phyloP scores from a whole-genome alignment of 2,329 filamentous ascomycete genomes.

The Hirsutella minnesotensis region DNA sequence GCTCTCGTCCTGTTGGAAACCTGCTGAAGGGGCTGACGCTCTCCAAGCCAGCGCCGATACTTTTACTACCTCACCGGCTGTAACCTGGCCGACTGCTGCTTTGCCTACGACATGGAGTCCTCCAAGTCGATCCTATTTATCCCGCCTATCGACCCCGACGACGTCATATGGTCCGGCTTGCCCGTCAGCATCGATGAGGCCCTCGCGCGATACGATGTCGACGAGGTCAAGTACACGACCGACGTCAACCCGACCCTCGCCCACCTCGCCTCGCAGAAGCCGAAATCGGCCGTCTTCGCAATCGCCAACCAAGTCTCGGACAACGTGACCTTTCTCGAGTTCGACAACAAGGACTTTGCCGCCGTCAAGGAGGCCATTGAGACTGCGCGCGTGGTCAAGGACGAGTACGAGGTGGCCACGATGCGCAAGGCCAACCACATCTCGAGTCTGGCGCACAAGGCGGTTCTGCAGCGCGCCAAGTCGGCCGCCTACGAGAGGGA shows the following conservation, averaged over 20 bases:
- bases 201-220: constrained; percentile 52
- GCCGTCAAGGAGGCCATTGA: constrained; percentile 63
- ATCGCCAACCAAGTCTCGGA: constrained; percentile 23
- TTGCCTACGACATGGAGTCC: constrained; percentile 44
- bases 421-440: constrained; percentile 73
- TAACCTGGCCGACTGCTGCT: constrained; percentile 40
- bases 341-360: constrained; percentile 32
- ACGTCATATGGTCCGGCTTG: constrained; percentile 52
- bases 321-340: constrained; percentile 33
- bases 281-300: constrained; percentile 27
- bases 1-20: too few species aligned
- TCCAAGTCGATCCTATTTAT: constrained; percentile 64
- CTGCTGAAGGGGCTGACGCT: too few species aligned
- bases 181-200: constrained; percentile 51
- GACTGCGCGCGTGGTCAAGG: constrained; percentile 69
- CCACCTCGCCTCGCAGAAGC: too few species aligned
- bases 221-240: constrained; percentile 51
- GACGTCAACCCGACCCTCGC: too few species aligned
- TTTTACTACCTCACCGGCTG: constrained; percentile 48
- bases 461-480: constrained; percentile 54
- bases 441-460: constrained; percentile 64
- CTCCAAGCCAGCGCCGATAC: constrained; percentile 3
- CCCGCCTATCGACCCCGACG: constrained; percentile 50
- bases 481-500: constrained; percentile 66
- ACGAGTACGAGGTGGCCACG: constrained; percentile 71